phyloP scores from a whole-genome alignment of 2,329 filamentous ascomycete species.

The Sporothrix pseudoabietina region DNA sequence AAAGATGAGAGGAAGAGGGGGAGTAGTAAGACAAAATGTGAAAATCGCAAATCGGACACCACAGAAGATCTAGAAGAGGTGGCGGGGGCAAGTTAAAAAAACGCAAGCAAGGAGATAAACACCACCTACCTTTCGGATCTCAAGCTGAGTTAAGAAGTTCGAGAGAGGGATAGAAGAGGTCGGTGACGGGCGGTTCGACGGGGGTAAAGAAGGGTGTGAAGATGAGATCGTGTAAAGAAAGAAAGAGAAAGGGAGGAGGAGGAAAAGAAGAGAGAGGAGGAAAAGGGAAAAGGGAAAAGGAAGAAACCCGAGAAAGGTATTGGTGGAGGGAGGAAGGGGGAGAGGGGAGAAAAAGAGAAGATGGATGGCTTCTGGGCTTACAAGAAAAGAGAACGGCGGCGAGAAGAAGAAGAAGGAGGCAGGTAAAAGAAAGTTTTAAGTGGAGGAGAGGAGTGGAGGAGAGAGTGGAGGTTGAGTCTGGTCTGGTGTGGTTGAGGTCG shows the following conservation, averaged over 20 bases:
- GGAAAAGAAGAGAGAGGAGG: conserved; percentile 28
- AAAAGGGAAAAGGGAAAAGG: conserved; percentile 34
- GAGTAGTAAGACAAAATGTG: conserved; percentile 18
- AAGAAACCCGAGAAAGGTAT: conserved; percentile 32
- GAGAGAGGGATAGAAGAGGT: conserved; percentile 38
- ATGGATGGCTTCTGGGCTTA: conserved; percentile 32
- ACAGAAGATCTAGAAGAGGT: conserved; percentile 17
- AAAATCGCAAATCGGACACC: not conserved
- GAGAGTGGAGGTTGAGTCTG: conserved; percentile 27
- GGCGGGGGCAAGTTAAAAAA: conserved; percentile 28
- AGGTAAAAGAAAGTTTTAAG: conserved; percentile 34
- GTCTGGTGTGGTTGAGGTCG: conserved; percentile 28
- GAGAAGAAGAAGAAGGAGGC: conserved; percentile 34
- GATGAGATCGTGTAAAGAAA: conserved; percentile 30
- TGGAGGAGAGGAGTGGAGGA: conserved; percentile 30
- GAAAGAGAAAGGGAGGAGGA: conserved; percentile 34
- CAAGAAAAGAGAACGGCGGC: conserved; percentile 25
- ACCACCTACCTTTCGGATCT: conserved; percentile 19
- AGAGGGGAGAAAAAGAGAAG: conserved; percentile 31
- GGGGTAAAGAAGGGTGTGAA: conserved; percentile 31
- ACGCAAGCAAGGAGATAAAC: conserved; percentile 40
- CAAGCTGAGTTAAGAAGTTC: conserved; percentile 32
- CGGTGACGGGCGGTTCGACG: conserved; percentile 39
- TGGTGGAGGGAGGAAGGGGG: conserved; percentile 31
- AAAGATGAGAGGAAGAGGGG: conserved; percentile 28